A percentile compares a stretch with the other conserved stretches of the same genome.
Conservation (phyloP, 495 filamentous ascomycete species). For the Neurospora terricola region DNA sequence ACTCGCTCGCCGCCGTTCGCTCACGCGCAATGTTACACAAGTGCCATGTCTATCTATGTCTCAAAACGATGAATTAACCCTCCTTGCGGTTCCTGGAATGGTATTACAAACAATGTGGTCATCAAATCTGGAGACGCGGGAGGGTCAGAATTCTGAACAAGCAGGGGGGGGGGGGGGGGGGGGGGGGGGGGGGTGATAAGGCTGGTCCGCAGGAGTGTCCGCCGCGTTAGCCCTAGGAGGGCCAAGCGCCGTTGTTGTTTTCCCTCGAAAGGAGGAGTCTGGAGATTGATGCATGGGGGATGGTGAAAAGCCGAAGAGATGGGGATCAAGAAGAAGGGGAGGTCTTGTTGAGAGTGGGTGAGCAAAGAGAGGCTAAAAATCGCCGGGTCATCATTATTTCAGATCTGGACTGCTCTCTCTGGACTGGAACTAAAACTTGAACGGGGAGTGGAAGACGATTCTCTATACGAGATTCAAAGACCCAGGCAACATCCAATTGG, state of each 20-base stretch:
- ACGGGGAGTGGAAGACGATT: not conserved
- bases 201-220: not conserved
- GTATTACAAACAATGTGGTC: not conserved
- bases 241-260: not conserved
- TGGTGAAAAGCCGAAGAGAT: not conserved
- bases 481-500: not conserved
- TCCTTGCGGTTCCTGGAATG: not conserved
- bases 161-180: too few relatives aligned
- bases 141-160: not conserved
- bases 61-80: not conserved
- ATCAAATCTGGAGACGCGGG: not conserved
- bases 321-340: not conserved
- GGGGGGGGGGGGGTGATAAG: not conserved
- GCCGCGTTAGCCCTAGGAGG: not conserved
- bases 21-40: not conserved
- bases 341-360: not conserved
- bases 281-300: not conserved
- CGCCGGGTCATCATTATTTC: not conserved
- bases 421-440: not conserved
- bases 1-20: not conserved
- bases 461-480: not conserved
- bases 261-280: not conserved
- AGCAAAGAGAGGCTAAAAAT: not conserved
- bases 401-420: not conserved
- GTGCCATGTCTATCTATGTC: not conserved